Evolutionary conservation across 352 stramenopile species (phyloP), one percentile per base, ranked within the genome.

Genomic region (Pythium aphanidermatum): DNA sequence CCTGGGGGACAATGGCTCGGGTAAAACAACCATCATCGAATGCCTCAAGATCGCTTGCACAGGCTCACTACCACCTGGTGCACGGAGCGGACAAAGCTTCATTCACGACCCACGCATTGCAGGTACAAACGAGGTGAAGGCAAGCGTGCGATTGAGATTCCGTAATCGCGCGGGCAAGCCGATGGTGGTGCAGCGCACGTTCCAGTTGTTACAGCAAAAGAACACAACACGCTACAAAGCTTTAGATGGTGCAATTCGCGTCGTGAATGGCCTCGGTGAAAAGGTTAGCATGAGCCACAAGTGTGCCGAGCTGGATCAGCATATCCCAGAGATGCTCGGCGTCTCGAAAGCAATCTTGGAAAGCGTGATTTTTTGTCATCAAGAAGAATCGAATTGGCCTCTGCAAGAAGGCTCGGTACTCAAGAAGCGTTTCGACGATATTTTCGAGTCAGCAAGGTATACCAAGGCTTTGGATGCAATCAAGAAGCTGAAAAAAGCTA

Each of bases 21-120:
- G 95, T n/a, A 99, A 99, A 83, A 99, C 97, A 1, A 99, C 97
- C 13, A 97, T 99, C 44, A 99, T 99, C 67, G 97, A 99, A 80
- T 98, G 94, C 60, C 85, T 99, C 26, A 99, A 99, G 68, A 95
- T 98, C 38, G 86, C 92, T 23, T 95, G 88, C 39, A 99, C 96
- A 5, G 97, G 97, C 16, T 72, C 78, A 9, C 55, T 99, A 0
- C 97, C 97, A 4, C 96, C 95, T 0, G 95, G 95, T 1, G 64
- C 80, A 9, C 68, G 68, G 29, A 84, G 57, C 62, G 96, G 74
- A 29, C 96, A 97, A 58, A 91, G 74, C 47, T 98, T 99, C 62
- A 73, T 99, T 23, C 95, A 99, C 64, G 96, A 99, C 72, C 95
- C 96, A 4, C 96, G 95, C 57, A 86, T 92, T 63, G 78, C 76